phyloP scores from a whole-genome alignment of 139 green algal genomes.

The Volvox africanus region DNA sequence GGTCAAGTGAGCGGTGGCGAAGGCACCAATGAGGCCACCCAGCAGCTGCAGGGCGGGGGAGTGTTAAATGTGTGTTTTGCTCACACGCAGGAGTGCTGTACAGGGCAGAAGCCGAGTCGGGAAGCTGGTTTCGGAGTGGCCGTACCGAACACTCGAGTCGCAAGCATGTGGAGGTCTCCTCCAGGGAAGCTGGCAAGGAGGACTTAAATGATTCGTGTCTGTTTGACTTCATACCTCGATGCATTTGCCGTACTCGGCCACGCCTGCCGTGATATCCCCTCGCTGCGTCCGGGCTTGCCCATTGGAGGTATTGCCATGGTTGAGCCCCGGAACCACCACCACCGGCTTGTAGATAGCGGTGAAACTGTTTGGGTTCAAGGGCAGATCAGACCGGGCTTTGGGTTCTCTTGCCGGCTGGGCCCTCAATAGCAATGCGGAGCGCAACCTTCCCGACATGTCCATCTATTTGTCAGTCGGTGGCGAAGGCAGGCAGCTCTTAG shows the following conservation, averaged over 20 bases:
- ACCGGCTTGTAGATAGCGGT: not conserved
- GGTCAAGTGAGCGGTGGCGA: not conserved
- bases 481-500: too few relatives aligned
- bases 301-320: slow-evolving; percentile 35
- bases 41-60: not conserved
- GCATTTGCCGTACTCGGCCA: not conserved
- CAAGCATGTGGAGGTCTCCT: too few relatives aligned
- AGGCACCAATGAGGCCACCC: not conserved
- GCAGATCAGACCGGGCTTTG: not conserved
- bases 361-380: not conserved
- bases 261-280: slow-evolving; percentile 9
- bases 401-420: too few relatives aligned
- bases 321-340: slow-evolving; percentile 1
- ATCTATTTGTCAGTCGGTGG: too few relatives aligned
- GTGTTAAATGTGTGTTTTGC: too few relatives aligned
- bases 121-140: not conserved
- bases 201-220: too few relatives aligned
- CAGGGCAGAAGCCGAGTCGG: not conserved
- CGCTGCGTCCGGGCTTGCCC: not conserved
- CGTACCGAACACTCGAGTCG: not conserved
- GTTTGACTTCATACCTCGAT: not conserved
- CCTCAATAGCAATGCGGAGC: too few relatives aligned
- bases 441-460: too few relatives aligned
- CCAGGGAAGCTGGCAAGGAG: too few relatives aligned
- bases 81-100: too few relatives aligned